A percentile compares a stretch with the other conserved stretches of the same genome.
Evolutionary conservation across 73 alveolate genomes (phyloP).

Genomic region (Paramecium sexaurelia): DNA sequence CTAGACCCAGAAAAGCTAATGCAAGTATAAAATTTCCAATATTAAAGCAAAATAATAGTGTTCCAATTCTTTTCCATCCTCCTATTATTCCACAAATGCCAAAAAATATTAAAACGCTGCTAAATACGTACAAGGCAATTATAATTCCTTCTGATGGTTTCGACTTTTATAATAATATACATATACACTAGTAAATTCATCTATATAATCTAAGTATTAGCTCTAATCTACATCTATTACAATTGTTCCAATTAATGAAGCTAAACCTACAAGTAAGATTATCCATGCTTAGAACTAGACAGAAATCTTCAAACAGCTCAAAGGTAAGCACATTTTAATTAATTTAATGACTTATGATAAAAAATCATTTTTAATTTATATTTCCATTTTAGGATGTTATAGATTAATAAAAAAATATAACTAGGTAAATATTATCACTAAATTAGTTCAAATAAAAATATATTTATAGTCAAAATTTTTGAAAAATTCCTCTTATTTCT

Average conservation of each 20-base stretch:
- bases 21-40: background rate
- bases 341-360: background rate
- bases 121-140: background rate
- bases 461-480: no score
- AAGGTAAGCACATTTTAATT: slow-evolving; percentile 36
- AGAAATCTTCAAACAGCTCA: background rate
- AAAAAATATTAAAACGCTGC: background rate
- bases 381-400: background rate
- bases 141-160: background rate
- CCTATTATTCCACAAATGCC: slow-evolving; percentile 21
- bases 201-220: background rate
- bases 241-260: background rate
- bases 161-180: background rate
- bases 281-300: background rate
- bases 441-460: no score
- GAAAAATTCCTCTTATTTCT: no score
- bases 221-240: background rate
- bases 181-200: background rate
- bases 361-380: background rate
- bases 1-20: background rate
- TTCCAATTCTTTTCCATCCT: slow-evolving; percentile 31
- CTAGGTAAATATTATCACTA: no score
- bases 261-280: background rate
- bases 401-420: no score
- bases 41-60: background rate